Evolutionary conservation across 139 green algal species (phyloP), one percentile per base, ranked within the genome.

Genomic region (Chlorella sp.): DNA sequence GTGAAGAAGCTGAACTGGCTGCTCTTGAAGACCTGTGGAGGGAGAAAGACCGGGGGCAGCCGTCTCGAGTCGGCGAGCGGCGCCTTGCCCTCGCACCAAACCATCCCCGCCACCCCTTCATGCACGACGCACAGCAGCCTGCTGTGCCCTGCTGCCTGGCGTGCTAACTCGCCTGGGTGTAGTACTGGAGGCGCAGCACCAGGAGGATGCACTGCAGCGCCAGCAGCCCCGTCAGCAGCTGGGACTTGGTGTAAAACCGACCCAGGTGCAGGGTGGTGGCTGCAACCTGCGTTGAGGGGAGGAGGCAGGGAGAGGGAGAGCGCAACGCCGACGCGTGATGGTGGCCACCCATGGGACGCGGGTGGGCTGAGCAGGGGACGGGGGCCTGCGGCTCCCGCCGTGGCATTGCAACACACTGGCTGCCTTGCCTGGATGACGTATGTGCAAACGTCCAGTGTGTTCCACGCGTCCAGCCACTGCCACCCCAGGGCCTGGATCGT

Each of bases 211-310:
- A 73, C 62, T 82, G 69, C 51, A 45, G 33, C 46, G 46, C 67
- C 23, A 75, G 45, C 72, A 41, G n/a, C 8, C 9, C 41, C 5
- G 82, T 84, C 53, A 91, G 69, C 55, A 29, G 62, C 19, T 76
- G 53, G 46, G 56, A 79, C 38, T 59, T 71, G n/a, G 86, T 33
- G 7, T 51, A 38, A n/a, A 77, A 53, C 8, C 83, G 76, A 5
- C 81, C 76, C 74, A 90, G 68, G 72, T 90, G 82, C 73, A 88
- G 79, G 8, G 76, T 72, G 0, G 53, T 67, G 38, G 90, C 85
- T 29, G 53, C 70, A 2, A 87, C 61, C 84, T 91, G 82, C 55
- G n/a, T 1, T 33, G 40, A 5, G 27, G 46, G 53, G 8, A 23
- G 50, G 45, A 2, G 25, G 5, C 40, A 40, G n/a, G 15, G 31